A percentile compares a stretch with the other conserved stretches of the same genome.
Evolutionary conservation across 306 rosid species (phyloP).

Genomic region (Luffa aegyptiaca): DNA sequence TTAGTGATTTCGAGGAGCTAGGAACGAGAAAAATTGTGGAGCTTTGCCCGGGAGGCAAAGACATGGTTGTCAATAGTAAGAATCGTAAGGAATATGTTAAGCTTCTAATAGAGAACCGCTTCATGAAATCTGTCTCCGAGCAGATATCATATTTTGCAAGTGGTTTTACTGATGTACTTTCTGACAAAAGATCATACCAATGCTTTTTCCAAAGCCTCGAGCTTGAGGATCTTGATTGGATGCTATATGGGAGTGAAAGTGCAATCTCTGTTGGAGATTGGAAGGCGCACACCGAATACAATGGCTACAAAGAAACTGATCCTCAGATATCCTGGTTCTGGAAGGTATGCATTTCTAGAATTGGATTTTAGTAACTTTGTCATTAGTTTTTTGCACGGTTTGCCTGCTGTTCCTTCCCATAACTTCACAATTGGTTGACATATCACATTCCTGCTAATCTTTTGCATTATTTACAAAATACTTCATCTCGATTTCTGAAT

Average conservation of each 20-base stretch:
- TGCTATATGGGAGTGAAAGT: slow-evolving; percentile 75
- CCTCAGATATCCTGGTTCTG: slow-evolving; percentile 87
- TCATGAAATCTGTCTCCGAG: slow-evolving; percentile 59
- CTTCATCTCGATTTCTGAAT: not conserved
- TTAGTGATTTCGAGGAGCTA: slow-evolving; percentile 83
- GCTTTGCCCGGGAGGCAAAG: slow-evolving; percentile 66
- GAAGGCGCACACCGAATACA: slow-evolving; percentile 81
- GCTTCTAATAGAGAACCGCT: slow-evolving; percentile 64
- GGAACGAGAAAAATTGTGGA: slow-evolving; percentile 55
- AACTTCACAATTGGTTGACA: not conserved
- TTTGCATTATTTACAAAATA: not conserved
- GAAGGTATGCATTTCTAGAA: slow-evolving; percentile 51
- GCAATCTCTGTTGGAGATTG: slow-evolving; percentile 70
- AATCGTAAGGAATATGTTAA: slow-evolving; percentile 59
- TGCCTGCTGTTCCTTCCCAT: not conserved
- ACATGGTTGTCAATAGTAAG: slow-evolving; percentile 49
- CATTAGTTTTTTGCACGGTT: not conserved
- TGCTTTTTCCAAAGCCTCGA: slow-evolving; percentile 62
- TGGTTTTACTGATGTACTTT: slow-evolving; percentile 80
- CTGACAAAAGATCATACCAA: slow-evolving; percentile 22
- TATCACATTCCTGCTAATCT: not conserved
- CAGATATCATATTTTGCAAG: slow-evolving; percentile 65
- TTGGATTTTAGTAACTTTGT: slow-evolving; percentile 3
- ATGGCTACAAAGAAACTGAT: slow-evolving; percentile 80
- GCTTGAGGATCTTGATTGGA: slow-evolving; percentile 87